Base-by-base conservation (phyloP, 2,329 filamentous ascomycete genomes). In the Colletotrichum sp. region DNA sequence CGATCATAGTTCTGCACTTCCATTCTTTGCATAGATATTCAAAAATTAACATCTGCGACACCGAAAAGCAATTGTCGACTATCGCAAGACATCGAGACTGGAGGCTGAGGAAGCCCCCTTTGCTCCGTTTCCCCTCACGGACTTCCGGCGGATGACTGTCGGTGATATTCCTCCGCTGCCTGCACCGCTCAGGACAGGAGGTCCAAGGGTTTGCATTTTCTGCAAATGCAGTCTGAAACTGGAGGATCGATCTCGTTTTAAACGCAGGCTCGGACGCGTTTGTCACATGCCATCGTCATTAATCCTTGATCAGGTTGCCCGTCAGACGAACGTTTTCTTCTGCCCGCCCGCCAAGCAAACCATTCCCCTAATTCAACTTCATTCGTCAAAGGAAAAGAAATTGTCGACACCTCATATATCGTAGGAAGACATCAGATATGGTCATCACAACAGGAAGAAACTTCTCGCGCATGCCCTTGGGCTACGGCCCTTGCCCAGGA, bases 391-490 rank as follows among this genome's bases (percentile, higher is more conserved):
- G 44, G 2, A 13, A 63, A 32, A 32, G 4, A 24, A 4, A 36
- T 5, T 10, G 4, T 32, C 18, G 13, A 3, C 18, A 3, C 6
- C 28, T n/a, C 18, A 9, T 2, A 62, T 30, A 62, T 5, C 10
- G 5, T 15, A 12, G 15, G 59, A 28, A 64, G 18, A 59, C 13
- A 16, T 18, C 24, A 59, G 24, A 26, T 12, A 70, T 70, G 68
- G 36, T 52, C 36, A 70, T 70, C 39, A 70, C 68, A 4, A 70
- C 68, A 63, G 68, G 68, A 22, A 32, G 36, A 26, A 22, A 32
- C 57, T 70, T 63, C 57, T 63, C 68, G 34, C 68, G 68, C 24
- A 70, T 70, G 68, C 69, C 69, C 7, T 26, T 72, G 28, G 69
- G 60, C 69, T 72, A 65, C 63, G 69, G 69, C 2, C 60, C 69